Base-by-base conservation (phyloP, 208 protist genomes). In the Crithidia acanthocephali region DNA sequence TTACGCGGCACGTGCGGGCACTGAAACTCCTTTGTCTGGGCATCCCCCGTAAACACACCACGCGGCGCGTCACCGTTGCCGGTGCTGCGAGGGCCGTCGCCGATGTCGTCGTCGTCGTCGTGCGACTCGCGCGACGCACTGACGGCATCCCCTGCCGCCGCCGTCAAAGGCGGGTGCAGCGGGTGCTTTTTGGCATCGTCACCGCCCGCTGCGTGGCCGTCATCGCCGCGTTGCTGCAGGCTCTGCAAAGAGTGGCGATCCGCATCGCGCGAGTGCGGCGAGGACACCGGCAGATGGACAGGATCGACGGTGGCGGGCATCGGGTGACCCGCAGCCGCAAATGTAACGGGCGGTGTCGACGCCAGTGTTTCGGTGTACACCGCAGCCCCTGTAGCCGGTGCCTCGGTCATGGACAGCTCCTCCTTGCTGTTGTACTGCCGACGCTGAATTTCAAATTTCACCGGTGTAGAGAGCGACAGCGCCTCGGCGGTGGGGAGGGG, bases 1-100 rank as follows among this genome's bases (percentile, higher is more conserved):
- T 74, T 74, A 22, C 20, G 42, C 0, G 83, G 83, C 18, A 85
- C 64, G 8, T 22, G 40, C 15, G 66, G 68, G 10, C 15, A 51
- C 44, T 50, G 22, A 50, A 75, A 76, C 13, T 25, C 22, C 8
- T 30, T 40, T 13, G 45, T 23, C 11, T 11, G 2, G 1, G 11
- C 11, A 8, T 66, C 45, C 10, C 10, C 60, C 0, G 1, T 30
- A 10, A n/a, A 35, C 32, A 44, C 2, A 25, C 20, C 55, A 32
- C 9, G 55, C 9, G 32, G 32, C 9, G 25, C 15, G 55, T 44
- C 28, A 32, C 44, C 44, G 16, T n/a, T n/a, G 44, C 18, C 44
- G 35, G 5, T 40, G 35, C 35, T 40, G 35, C 11, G 8, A 40
- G 35, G 5, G 8, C 35, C 35, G 11, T 40, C 11, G 35, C 35